Evolutionary conservation across 257 asterid genomes (phyloP).

Genomic region (Solanum verrucosum): DNA sequence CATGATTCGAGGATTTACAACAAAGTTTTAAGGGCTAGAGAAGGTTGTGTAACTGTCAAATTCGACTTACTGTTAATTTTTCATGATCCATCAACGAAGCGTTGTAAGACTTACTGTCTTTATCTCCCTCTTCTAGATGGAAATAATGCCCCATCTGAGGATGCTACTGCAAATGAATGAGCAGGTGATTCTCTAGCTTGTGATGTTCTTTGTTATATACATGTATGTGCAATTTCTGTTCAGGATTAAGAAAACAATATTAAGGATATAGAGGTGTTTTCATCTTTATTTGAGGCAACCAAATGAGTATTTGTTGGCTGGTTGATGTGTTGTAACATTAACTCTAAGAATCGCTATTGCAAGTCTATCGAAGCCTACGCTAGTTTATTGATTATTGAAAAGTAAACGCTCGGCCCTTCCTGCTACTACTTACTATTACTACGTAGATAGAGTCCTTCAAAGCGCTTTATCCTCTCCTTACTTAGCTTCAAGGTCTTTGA

Average conservation of each 20-base stretch:
- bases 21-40: neutral
- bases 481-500: neutral
- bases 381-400: neutral
- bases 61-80: neutral
- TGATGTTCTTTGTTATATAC: neutral
- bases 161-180: slow-evolving; percentile 38
- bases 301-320: neutral
- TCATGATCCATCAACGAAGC: neutral
- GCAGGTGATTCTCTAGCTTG: slow-evolving; percentile 6
- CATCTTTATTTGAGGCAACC: neutral
- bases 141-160: slow-evolving; percentile 40
- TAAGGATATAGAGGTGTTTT: neutral
- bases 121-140: slow-evolving; percentile 32
- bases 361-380: neutral
- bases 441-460: too few species aligned
- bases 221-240: neutral
- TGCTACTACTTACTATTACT: neutral
- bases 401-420: neutral
- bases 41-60: neutral
- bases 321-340: neutral
- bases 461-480: too few species aligned
- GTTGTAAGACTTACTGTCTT: neutral
- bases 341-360: neutral
- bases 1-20: neutral
- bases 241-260: neutral